Conservation (phyloP, 148 eudicot genomes). For the Rhododendron simsii region DNA sequence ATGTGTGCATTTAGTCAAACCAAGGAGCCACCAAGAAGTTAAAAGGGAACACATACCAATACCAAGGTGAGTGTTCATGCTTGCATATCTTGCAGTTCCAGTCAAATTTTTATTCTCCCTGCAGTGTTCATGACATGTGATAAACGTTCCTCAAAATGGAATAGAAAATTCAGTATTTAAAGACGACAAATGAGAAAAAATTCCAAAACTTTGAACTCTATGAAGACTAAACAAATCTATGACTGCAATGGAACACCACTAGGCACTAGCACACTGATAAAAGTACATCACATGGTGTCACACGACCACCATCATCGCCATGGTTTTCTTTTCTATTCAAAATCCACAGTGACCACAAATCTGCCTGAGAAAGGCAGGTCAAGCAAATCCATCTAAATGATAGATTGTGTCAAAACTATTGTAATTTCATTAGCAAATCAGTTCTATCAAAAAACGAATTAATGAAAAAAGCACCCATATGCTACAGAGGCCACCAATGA, state of each 20-base stretch:
- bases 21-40: neutral
- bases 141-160: slow-evolving; percentile 1
- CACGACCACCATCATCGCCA: neutral
- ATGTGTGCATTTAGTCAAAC: neutral
- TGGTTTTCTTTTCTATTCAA: neutral
- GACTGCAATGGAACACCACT: neutral
- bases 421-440: neutral
- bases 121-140: slow-evolving; percentile 20
- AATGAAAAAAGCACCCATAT: neutral
- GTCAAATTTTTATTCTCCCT: slow-evolving; percentile 97
- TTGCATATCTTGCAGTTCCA: slow-evolving; percentile 96
- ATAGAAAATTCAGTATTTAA: neutral
- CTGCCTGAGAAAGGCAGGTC: neutral
- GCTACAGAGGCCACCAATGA: neutral
- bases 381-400: neutral
- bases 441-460: neutral
- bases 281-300: neutral
- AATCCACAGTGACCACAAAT: neutral
- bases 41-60: slow-evolving; percentile 48
- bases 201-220: neutral
- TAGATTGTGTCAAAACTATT: neutral
- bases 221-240: neutral
- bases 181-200: neutral
- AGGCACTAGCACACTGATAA: neutral
- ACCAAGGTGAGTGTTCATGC: slow-evolving; percentile 96